phyloP scores from a whole-genome alignment of 139 green algal species.

The Micractinium sp. region DNA sequence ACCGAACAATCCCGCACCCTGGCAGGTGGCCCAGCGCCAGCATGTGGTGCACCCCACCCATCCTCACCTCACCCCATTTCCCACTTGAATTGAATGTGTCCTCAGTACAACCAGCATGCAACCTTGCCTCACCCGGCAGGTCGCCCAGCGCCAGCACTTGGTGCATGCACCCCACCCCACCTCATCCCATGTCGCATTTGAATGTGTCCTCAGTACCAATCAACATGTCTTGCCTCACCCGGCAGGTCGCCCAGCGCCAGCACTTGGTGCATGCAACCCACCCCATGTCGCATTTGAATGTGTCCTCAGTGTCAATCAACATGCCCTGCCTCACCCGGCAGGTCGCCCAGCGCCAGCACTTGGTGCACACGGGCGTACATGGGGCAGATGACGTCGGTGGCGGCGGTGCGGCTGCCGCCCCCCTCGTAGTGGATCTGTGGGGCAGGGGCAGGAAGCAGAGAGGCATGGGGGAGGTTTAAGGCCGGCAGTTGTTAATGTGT shows the following conservation, averaged over 20 bases:
- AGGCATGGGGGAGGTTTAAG: constrained; percentile 40
- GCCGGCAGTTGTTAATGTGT: too few species aligned
- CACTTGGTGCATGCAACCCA: constrained; percentile 64
- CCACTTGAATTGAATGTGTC: too few species aligned
- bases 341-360: constrained; percentile 41
- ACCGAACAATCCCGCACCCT: too few species aligned
- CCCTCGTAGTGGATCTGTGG: constrained; percentile 67
- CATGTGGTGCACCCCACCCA: too few species aligned
- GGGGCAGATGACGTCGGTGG: constrained; percentile 96
- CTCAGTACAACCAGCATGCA: too few species aligned
- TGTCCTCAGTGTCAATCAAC: too few species aligned
- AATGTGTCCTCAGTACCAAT: too few species aligned
- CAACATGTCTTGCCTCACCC: background rate
- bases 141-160: constrained; percentile 52
- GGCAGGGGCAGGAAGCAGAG: background rate
- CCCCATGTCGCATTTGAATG: too few species aligned
- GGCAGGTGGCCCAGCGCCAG: too few species aligned
- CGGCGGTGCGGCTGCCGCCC: constrained; percentile 82
- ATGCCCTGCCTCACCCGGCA: background rate
- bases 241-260: constrained; percentile 33
- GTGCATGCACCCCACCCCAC: constrained; percentile 25
- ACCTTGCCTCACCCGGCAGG: background rate
- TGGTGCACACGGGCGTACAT: constrained; percentile 91
- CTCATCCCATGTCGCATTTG: too few species aligned
- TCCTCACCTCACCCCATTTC: too few species aligned